Evolutionary conservation across 306 rosid species (phyloP).

Genomic region (Vigna angularis): DNA sequence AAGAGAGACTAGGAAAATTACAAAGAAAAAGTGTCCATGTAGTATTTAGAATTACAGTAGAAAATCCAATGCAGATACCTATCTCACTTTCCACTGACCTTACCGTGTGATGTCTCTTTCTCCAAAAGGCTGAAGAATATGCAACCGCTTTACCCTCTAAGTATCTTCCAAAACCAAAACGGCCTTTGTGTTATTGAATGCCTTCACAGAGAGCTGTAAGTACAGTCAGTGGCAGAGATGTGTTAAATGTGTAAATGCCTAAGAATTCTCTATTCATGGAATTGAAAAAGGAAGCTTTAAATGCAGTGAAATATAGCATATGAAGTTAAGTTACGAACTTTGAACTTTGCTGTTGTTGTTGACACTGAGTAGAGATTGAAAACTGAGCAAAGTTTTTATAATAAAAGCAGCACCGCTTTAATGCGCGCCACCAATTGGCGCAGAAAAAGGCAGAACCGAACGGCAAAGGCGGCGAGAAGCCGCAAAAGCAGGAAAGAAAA

Average conservation of each 20-base stretch:
- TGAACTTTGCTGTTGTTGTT: neutral
- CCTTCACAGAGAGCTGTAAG: neutral
- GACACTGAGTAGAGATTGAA: slow-evolving; percentile 28
- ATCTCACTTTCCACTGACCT: slow-evolving; percentile 50
- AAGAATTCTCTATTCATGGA: slow-evolving; percentile 35
- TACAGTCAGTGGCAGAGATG: slow-evolving; percentile 28
- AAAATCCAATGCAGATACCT: slow-evolving; percentile 25
- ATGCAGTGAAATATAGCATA: slow-evolving; percentile 46
- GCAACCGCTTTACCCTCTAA: neutral
- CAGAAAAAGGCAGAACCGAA: slow-evolving; percentile 58
- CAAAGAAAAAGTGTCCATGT: neutral
- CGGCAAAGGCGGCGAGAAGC: slow-evolving; percentile 71
- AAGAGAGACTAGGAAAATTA: neutral
- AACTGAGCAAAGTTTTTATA: neutral
- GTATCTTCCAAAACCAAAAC: slow-evolving; percentile 32
- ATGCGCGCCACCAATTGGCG: slow-evolving; percentile 73
- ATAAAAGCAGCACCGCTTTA: slow-evolving; percentile 53
- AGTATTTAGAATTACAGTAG: neutral
- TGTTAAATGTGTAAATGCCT: neutral
- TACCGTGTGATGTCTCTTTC: slow-evolving; percentile 55
- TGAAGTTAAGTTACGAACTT: slow-evolving; percentile 5
- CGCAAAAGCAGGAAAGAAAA: slow-evolving; percentile 65
- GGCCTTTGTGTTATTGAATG: slow-evolving; percentile 4
- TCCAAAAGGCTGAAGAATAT: slow-evolving; percentile 41
- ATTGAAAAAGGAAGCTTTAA: slow-evolving; percentile 50